Conservation (phyloP, 2,329 filamentous ascomycete species). For the Hymenoscyphus occultus region DNA sequence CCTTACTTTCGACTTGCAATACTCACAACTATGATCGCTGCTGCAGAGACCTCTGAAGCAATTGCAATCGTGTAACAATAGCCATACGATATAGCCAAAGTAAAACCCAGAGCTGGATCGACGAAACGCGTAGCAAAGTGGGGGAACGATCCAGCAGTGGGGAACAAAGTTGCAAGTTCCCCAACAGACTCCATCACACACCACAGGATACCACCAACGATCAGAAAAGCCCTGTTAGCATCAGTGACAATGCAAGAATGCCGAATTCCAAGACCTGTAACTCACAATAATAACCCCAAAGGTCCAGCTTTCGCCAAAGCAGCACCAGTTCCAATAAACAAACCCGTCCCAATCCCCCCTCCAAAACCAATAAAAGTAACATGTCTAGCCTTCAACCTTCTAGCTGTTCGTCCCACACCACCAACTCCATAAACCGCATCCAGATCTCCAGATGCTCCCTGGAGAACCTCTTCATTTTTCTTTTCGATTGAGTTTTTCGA, state of each 20-base stretch:
- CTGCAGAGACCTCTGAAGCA: constrained; percentile 22
- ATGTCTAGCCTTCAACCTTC: constrained; percentile 17
- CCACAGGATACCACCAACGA: constrained; percentile 38
- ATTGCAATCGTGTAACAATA: constrained; percentile 32
- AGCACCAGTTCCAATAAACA: constrained; percentile 49
- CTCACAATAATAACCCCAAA: constrained; percentile 41
- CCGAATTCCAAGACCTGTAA: constrained; percentile 50
- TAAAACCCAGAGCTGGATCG: constrained; percentile 33
- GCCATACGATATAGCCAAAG: constrained; percentile 30
- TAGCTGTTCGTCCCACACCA: constrained; percentile 15
- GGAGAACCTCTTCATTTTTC: constrained; percentile 11
- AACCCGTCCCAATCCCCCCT: constrained; percentile 46
- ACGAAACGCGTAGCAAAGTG: constrained; percentile 37
- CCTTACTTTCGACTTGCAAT: no score
- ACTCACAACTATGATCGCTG: constrained; percentile 8
- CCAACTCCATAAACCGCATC: constrained; percentile 18
- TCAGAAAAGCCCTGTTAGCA: constrained; percentile 38
- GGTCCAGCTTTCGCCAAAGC: constrained; percentile 49
- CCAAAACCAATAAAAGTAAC: constrained; percentile 21
- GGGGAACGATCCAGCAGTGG: constrained; percentile 37
- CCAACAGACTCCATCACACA: constrained; percentile 38
- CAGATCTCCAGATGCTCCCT: constrained; percentile 11
- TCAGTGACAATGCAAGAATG: constrained; percentile 52
- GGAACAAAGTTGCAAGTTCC: constrained; percentile 36
- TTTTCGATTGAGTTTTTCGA: background rate